A percentile compares a stretch with the other conserved stretches of the same genome.
These are phyloP conservation scores for Ganoderma leucocontextum DNA, from an alignment of 1,284 basidiomycete species.

Conservation along the genomic window DNA sequence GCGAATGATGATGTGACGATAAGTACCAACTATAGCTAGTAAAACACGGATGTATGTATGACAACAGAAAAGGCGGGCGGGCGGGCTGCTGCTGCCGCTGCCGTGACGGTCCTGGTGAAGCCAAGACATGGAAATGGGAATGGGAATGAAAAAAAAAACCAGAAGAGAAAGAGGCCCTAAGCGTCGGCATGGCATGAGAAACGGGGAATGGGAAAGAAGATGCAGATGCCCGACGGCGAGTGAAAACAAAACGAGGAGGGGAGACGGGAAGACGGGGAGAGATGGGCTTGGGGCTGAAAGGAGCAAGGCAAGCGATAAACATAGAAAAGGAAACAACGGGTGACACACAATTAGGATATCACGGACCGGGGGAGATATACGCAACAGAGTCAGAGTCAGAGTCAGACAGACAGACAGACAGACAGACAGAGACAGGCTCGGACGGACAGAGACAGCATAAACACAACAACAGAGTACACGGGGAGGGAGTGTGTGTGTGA, in stretches of 20 bases:
- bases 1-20: neutral
- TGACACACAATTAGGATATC: neutral
- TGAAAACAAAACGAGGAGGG: neutral
- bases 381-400: neutral
- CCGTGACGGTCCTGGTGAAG: no score
- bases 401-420: neutral
- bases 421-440: neutral
- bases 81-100: no score
- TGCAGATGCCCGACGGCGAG: no score
- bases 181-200: no score
- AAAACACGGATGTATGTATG: neutral
- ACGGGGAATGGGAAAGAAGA: no score
- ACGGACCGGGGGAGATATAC: constrained; percentile 4
- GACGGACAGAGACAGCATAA: constrained; percentile 1
- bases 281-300: neutral
- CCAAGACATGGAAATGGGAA: neutral
- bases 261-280: neutral
- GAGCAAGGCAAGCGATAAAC: neutral
- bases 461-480: neutral
- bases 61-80: neutral
- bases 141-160: neutral
- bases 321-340: neutral
- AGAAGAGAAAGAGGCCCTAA: neutral
- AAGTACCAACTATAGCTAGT: neutral
- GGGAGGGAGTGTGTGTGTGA: neutral